Base-by-base conservation (phyloP, 2,329 filamentous ascomycete species). In the Penicillium sp. region DNA sequence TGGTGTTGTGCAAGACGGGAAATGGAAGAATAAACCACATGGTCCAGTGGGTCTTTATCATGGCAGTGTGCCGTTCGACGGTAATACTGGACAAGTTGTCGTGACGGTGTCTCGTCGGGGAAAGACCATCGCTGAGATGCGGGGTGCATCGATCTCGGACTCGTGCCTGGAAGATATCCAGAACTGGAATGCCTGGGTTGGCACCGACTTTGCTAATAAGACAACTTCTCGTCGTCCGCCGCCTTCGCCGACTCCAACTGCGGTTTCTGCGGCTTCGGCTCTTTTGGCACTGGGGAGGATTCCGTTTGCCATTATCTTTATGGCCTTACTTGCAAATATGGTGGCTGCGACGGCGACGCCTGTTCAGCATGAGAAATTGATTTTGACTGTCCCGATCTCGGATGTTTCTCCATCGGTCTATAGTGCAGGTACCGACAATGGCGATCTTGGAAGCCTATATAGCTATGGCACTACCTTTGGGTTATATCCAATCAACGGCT, bases 141-240 rank as follows among this genome's bases (percentile, higher is more conserved):
- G 51, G 4, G 51, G 51, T 8, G 51, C 51, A 12, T 54, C 45
- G 4, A 51, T 54, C 4, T 27, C 39, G 18, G 40, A 50, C 12
- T 44, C 32, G 3, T 54, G 52, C 27, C 9, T 34, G 27, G 47
- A 45, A 25, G 47, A 50, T 21, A 35, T 46, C 9, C 46, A 54
- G 47, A 54, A 54, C 6, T 54, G 46, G 46, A 54, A 54, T 39
- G 52, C 47, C 16, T 54, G 52, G 52, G 52, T 54, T 39, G 52
- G 52, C 16, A 50, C 51, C 13, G n/a, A 54, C 5, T 29, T 54
- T n/a, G 38, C 37, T 6, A 54, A 54, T 16, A 31, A 50, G 15
- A 29, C 38, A 3, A 27, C n/a, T 15, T 31, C 32, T 8, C 32
- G 35, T 8, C 21, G 16, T 4, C 27, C 32, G 5, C 38, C 31